Percentiles rank a stretch among this genome's conserved stretches.
These are phyloP conservation scores for Imleria badia DNA, from an alignment of 768 basidiomycete species.

Conservation along the genomic window DNA sequence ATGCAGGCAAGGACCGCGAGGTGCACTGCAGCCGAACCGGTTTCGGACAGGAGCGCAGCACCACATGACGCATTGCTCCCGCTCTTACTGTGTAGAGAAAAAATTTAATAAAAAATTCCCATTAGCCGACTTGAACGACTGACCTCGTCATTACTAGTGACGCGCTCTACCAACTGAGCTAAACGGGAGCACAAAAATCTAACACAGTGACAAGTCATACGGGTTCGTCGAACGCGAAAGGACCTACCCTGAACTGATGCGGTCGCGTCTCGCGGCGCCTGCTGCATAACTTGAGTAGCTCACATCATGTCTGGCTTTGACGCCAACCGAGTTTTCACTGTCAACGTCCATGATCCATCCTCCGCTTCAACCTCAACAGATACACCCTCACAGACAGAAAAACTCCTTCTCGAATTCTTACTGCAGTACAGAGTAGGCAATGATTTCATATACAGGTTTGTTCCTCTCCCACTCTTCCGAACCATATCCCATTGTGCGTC, in stretches of 20 bases:
- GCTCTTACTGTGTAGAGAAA: too few species aligned
- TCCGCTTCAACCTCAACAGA: constrained; percentile 59
- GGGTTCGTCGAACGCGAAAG: constrained; percentile 25
- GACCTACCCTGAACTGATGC: constrained; percentile 27
- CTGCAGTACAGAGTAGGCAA: constrained; percentile 85
- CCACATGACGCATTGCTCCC: too few species aligned
- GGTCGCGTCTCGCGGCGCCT: constrained; percentile 9
- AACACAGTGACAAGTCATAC: neutral
- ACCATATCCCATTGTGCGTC: neutral
- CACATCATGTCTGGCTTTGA: constrained; percentile 84
- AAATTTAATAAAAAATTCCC: constrained; percentile 33
- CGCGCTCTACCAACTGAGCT: constrained; percentile 53
- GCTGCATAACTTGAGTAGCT: neutral
- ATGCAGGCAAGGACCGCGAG: too few species aligned
- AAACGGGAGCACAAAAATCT: constrained; percentile 26
- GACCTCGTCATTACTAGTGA: constrained; percentile 49
- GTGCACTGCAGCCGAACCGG: too few species aligned
- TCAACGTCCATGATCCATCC: constrained; percentile 67
- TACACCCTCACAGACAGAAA: constrained; percentile 77
- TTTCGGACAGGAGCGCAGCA: too few species aligned
- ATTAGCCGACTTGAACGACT: constrained; percentile 44
- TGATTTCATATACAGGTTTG: constrained; percentile 89
- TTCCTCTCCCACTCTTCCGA: neutral
- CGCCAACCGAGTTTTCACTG: constrained; percentile 74
- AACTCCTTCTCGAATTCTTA: constrained; percentile 80